A percentile compares a stretch with the other conserved stretches of the same genome.
These are phyloP conservation scores for Clathrospora elynae DNA, from an alignment of 2,329 filamentous ascomycete genomes.

Conservation along the genomic window DNA sequence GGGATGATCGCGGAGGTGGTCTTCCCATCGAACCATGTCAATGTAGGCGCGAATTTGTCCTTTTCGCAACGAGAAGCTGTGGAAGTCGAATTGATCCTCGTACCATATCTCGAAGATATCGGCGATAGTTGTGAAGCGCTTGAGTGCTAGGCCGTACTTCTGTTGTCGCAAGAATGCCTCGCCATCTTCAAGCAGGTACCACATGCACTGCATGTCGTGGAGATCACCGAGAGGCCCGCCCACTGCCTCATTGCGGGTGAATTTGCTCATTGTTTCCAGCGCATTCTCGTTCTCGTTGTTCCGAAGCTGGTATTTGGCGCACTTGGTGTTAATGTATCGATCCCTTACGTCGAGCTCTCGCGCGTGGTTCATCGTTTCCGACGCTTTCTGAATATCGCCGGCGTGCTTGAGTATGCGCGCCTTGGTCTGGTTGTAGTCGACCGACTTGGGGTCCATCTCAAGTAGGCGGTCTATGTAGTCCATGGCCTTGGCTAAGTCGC, in stretches of 20 bases:
- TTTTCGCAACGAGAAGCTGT: constrained; percentile 95
- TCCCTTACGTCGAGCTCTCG: constrained; percentile 85
- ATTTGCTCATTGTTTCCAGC: constrained; percentile 86
- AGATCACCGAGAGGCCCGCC: constrained; percentile 89
- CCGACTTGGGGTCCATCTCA: constrained; percentile 75
- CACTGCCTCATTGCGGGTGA: constrained; percentile 87
- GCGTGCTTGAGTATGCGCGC: constrained; percentile 92
- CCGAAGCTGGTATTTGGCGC: constrained; percentile 92
- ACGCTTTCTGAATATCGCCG: constrained; percentile 78
- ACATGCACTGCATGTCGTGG: constrained; percentile 97
- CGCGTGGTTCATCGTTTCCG: constrained; percentile 86
- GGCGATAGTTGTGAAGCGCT: constrained; percentile 85
- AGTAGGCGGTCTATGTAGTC: constrained; percentile 85
- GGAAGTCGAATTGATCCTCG: constrained; percentile 98
- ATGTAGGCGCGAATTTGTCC: constrained; percentile 94
- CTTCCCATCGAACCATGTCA: constrained; percentile 96
- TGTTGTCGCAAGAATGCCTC: constrained; percentile 83
- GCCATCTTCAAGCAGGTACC: constrained; percentile 95
- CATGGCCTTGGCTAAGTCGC: constrained; percentile 79
- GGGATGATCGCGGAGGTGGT: constrained; percentile 86
- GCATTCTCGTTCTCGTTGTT: constrained; percentile 89
- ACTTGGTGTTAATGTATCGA: constrained; percentile 97
- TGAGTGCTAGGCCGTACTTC: constrained; percentile 83
- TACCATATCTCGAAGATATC: constrained; percentile 98
- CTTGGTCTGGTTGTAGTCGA: constrained; percentile 94